Evolutionary conservation across 2,329 filamentous ascomycete genomes (phyloP), one percentile per base, ranked within the genome.

Genomic region (Ilyonectria robusta): DNA sequence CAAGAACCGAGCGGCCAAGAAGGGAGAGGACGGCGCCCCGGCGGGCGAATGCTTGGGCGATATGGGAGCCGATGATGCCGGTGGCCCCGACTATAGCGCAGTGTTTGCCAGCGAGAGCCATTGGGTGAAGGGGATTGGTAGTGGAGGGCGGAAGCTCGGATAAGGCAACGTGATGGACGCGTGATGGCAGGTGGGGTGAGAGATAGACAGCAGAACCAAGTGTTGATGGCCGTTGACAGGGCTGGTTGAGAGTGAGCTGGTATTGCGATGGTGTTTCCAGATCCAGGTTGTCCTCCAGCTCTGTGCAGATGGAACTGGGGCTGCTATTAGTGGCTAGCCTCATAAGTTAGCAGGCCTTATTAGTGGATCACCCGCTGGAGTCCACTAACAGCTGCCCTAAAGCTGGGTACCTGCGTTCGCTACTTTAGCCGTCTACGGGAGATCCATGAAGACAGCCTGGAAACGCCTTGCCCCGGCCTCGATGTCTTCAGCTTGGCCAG

Each of bases 31-130:
- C 79, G 44, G 87, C 90, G 35, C 91, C 92, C 65, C 90, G 85
- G 59, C 78, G 76, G 21, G 92, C 88, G 75, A 94, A 92, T n/a
- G 87, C 84, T 42, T 82, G 79, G 10, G 92, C 92, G 61, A 94
- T 92, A 58, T 89, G 88, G 47, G 85, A 83, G 50, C 93, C 93
- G 72, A 94, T 94, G 59, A 91, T 89, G 21, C 91, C 89, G 48
- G 91, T 92, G 21, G 87, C 92, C 54, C 93, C 93, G 2, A 92
- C 92, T 58, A 94, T 84, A 76, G 93, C 83, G 77, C 84, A 87
- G 66, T 83, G 84, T 69, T 86, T 86, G 63, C 85, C 84, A 47
- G 74, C 75, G 62, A 89, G 75, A 26, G 76, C 64, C 73, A 79
- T 76, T 64, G 64, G 10, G 2, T 9, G 21, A 56, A n/a, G 37